Base-by-base conservation (phyloP, 2,329 filamentous ascomycete species). In the Colletotrichum lindemuthianum region DNA sequence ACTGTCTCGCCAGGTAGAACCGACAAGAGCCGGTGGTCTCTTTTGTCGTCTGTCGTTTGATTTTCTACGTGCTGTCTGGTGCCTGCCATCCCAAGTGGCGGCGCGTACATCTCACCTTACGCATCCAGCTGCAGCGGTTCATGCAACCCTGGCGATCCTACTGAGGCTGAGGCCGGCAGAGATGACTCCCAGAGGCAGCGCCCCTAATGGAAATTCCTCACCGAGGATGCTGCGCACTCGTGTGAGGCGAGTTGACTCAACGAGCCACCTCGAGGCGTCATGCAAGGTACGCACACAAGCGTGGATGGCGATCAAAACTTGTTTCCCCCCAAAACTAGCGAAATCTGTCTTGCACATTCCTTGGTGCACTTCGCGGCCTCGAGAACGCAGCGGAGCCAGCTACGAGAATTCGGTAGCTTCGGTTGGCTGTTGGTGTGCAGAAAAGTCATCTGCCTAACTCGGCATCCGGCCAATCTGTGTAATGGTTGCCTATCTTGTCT, bases 191-290 rank as follows among this genome's bases (percentile, higher is more conserved):
- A 9, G 50, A 52, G 37, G 50, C 50, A 41, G 36, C 36, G 24
- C 24, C 24, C 24, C 24, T 24, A 24, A 1, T 24, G 24, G 24
- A 24, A 24, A 24, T 24, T 24, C 24, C 24, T 24, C 24, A 13
- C 13, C 34, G 32, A 13, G n/a, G 43, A 52, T 15, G 47, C 36
- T 56, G 45, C 41, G 24, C 43, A 34, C 47, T 44, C 34, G 57
- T 56, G 51, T 50, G 47, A 65, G 51, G 51, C 50, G 16, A 65
- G 11, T 24, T 61, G 47, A 56, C 51, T 67, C 57, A 49, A 63
- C 53, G 60, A 63, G 66, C 65, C 67, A 69, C 67, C 52, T 44
- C 56, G 60, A 69, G 58, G 65, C 68, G 68, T 68, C 66, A 72
- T 70, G 71, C 70, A 72, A 67, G 56, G 65, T 65, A 68, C 67